phyloP scores from a whole-genome alignment of 2,329 filamentous ascomycete species.

The Aureobasidium sp. region DNA sequence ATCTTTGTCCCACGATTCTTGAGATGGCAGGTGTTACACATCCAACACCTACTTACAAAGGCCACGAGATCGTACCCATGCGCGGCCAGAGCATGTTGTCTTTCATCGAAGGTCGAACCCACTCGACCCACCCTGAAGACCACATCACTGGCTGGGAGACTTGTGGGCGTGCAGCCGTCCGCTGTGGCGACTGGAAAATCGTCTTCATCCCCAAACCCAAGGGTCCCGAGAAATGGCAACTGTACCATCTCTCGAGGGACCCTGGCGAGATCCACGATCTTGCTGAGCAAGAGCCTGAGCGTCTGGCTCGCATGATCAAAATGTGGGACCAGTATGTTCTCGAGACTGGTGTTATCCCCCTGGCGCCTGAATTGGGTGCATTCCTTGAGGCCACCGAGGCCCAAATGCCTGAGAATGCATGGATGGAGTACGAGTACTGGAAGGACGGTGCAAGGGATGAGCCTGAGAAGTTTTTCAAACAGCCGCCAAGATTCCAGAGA shows the following conservation, averaged over 20 bases:
- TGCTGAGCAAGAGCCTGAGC: constrained; percentile 31
- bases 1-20: constrained; percentile 35
- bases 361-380: constrained; percentile 49
- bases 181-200: constrained; percentile 49
- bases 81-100: constrained; percentile 41
- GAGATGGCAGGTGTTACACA: constrained; percentile 43
- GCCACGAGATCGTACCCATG: constrained; percentile 43
- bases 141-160: constrained; percentile 50
- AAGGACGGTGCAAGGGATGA: constrained; percentile 40
- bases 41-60: constrained; percentile 44
- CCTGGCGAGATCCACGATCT: constrained; percentile 40
- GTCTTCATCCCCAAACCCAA: constrained; percentile 49
- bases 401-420: constrained; percentile 56
- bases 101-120: constrained; percentile 28
- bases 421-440: constrained; percentile 61
- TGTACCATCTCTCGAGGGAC: constrained; percentile 46
- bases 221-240: constrained; percentile 47
- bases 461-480: constrained; percentile 27
- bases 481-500: constrained; percentile 25
- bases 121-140: constrained; percentile 41
- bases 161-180: constrained; percentile 45
- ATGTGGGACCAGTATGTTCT: constrained; percentile 51
- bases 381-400: constrained; percentile 53
- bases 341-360: constrained; percentile 51
- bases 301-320: constrained; percentile 40